phyloP scores from a whole-genome alignment of 176 grass and related monocot genomes.

The Carex kokanica region DNA sequence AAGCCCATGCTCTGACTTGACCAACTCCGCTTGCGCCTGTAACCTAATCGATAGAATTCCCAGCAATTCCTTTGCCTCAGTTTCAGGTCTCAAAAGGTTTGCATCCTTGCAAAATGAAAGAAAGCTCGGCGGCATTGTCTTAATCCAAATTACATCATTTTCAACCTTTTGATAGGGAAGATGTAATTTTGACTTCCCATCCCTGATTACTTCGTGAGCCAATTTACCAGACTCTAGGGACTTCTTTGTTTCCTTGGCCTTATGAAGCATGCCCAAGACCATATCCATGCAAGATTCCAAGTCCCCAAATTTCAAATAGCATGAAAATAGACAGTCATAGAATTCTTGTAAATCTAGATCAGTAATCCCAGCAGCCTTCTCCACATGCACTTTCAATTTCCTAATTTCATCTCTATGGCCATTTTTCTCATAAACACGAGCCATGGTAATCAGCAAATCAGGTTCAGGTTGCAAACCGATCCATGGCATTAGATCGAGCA shows the following conservation, averaged over 20 bases:
- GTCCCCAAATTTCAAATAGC: conserved; percentile 77
- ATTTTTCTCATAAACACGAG: conserved; percentile 79
- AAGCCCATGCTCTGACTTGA: conserved; percentile 70
- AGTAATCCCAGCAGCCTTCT: conserved; percentile 55
- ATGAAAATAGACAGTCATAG: conserved; percentile 68
- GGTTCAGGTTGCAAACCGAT: conserved; percentile 60
- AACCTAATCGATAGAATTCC: conserved; percentile 55
- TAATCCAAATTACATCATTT: conserved; percentile 37
- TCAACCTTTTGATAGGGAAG: conserved; percentile 35
- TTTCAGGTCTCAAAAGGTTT: conserved; percentile 54
- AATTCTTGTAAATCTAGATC: conserved; percentile 67
- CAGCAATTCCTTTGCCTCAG: conserved; percentile 47
- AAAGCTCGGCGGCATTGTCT: conserved; percentile 39
- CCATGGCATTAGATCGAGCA: conserved; percentile 74
- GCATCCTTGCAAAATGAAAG: conserved; percentile 57
- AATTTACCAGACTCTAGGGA: conserved; percentile 61
- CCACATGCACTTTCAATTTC: conserved; percentile 74
- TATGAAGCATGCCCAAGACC: conserved; percentile 80
- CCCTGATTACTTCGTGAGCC: conserved; percentile 48
- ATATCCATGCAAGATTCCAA: conserved; percentile 62
- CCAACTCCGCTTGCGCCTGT: conserved; percentile 50
- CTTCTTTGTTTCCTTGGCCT: conserved; percentile 54
- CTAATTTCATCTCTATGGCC: conserved; percentile 66
- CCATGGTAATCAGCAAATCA: conserved; percentile 64
- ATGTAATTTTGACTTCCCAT: conserved; percentile 40